Evolutionary conservation across 2,329 filamentous ascomycete genomes (phyloP), one percentile per base, ranked within the genome.

Genomic region (Verticillium klebahnii): DNA sequence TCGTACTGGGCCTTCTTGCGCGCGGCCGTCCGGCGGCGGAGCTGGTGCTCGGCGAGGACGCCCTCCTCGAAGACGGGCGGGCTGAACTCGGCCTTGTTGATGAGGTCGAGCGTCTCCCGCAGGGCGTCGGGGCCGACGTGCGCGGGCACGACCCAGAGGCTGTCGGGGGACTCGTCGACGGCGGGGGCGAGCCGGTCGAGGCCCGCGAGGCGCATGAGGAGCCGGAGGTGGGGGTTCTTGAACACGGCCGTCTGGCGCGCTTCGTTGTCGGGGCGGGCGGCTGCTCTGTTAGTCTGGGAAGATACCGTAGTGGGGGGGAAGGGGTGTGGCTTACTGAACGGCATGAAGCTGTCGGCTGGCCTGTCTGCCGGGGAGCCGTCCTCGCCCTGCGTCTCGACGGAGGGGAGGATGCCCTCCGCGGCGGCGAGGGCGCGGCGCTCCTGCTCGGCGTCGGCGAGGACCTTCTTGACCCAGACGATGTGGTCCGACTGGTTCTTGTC

Each of bases 191-290:
- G 74, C 4, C 88, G 82, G 69, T 89, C 82, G 64, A 96, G 85
- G 0, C 90, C 91, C 19, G 89, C 81, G 0, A 95, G 81, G 1
- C 82, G 89, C 84, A 98, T 89, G 3, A 99, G 83, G 1, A 98
- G 86, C 37, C 93, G 89, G 2, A 98, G 82, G 69, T 94, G 89
- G 11, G 91, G 88, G 74, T 98, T 96, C 71, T 92, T 96, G 79
- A 96, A 96, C 76, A 97, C 88, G 31, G 92, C 89, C 25, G 82
- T 83, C 58, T 88, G 87, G 50, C 88, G 86, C 57, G 85, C 81
- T 56, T 90, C 85, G 52, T 84, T 86, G 62, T 89, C 86, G 0
- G 90, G 82, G 58, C 82, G 83, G 60, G 93, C 77, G 61, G 77
- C 85, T 89, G 68, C 9, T 23, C 8, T 23, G 45, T 50, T 23